These are phyloP conservation scores for Potentilla sterilis DNA, from an alignment of 306 rosid species.

Conservation along the genomic window DNA sequence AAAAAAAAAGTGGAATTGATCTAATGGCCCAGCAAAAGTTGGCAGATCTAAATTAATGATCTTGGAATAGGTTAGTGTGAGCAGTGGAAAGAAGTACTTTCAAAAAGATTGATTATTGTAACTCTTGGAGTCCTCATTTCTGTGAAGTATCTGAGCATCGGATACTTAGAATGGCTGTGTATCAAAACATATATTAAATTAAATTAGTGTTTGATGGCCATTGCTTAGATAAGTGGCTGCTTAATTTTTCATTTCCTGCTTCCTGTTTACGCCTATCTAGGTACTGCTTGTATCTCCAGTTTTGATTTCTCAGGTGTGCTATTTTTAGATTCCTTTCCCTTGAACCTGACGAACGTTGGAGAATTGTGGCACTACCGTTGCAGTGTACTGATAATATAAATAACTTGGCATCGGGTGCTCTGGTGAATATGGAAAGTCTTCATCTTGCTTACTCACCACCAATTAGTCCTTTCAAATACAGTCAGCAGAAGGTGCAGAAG, in stretches of 20 bases:
- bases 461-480: slow-evolving; percentile 40
- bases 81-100: not conserved
- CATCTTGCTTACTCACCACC: slow-evolving; percentile 56
- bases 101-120: not conserved
- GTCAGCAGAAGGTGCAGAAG: slow-evolving; percentile 38
- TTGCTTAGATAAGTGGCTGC: not conserved
- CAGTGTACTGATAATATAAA: slow-evolving; percentile 35
- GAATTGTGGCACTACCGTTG: slow-evolving; percentile 48
- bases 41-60: not conserved
- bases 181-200: not conserved
- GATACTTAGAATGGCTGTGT: not conserved
- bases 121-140: slow-evolving; percentile 2
- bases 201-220: not conserved
- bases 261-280: not conserved
- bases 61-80: not conserved
- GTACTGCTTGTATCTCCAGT: slow-evolving; percentile 6
- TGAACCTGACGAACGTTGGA: slow-evolving; percentile 56
- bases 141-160: not conserved
- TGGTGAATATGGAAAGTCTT: slow-evolving; percentile 48
- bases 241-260: not conserved
- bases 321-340: slow-evolving; percentile 38
- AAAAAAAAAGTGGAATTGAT: not conserved
- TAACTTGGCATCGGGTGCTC: slow-evolving; percentile 30
- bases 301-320: slow-evolving; percentile 50
- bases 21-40: not conserved